phyloP scores from a whole-genome alignment of 192 early-diverging fungal genomes.

The Umbelopsis sp. region DNA sequence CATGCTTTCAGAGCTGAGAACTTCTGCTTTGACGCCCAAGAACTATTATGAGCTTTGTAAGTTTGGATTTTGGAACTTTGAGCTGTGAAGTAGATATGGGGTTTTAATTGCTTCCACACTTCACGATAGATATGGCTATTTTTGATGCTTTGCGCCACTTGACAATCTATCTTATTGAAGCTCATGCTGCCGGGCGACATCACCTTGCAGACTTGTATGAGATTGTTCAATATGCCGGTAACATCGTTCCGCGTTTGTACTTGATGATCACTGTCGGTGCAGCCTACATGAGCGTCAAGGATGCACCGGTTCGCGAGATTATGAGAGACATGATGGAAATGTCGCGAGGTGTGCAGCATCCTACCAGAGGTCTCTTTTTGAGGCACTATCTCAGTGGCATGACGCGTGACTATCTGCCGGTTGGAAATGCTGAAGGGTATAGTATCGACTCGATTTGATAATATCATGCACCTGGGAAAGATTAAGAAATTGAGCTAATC shows the following conservation, averaged over 20 bases:
- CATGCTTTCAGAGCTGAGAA: conserved; percentile 96
- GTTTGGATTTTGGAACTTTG: conserved; percentile 29
- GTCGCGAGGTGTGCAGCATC: conserved; percentile 98
- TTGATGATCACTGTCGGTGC: conserved; percentile 99
- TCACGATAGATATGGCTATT: conserved; percentile 85
- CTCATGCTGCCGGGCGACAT: conserved; percentile 80
- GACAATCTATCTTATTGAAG: conserved; percentile 87
- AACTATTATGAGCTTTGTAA: conserved; percentile 99
- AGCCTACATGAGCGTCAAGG: conserved; percentile 92
- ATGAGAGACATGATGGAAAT: conserved; percentile 99
- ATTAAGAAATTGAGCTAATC: not conserved
- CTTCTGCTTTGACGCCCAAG: conserved; percentile 93
- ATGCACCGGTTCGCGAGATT: conserved; percentile 93
- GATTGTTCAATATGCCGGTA: conserved; percentile 97
- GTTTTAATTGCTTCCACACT: not conserved
- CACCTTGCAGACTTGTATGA: conserved; percentile 95
- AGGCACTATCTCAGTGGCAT: conserved; percentile 94
- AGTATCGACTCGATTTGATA: not conserved
- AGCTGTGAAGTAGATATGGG: not conserved
- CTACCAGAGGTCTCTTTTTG: conserved; percentile 95
- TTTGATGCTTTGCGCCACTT: conserved; percentile 98
- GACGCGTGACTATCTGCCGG: conserved; percentile 94
- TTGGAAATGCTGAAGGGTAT: conserved; percentile 63
- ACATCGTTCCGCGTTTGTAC: conserved; percentile 98
- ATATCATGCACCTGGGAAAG: too few species aligned